Evolutionary conservation across 371 early-diverging fungal species (phyloP), one percentile per base, ranked within the genome.

Genomic region (Entomophthora muscae): DNA sequence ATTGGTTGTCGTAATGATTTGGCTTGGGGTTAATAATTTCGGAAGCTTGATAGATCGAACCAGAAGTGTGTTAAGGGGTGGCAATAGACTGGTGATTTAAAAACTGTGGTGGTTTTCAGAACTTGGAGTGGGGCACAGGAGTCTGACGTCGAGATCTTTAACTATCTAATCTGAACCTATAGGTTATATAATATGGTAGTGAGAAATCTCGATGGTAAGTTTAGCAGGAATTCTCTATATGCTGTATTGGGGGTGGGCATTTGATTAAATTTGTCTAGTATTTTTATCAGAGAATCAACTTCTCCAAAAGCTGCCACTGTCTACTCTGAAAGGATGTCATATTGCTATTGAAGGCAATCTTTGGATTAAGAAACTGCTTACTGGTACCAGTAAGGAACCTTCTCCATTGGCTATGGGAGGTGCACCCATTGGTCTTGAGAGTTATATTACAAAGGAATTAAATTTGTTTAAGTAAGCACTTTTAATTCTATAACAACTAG

Each of bases 341-440:
- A 72, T 89, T 33, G 88, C 86, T 63, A 83, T 89, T 63, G 89
- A 89, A 64, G 89, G 85, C 65, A 79, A 78, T 68, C 76, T 81
- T 66, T 89, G 89, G 89, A 72, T 89, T 30, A 77, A 82, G 32
- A 79, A 78, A 66, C 66, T 85, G 33, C 68, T 84, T 21, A 68
- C 66, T n/a, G 64, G 27, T 26, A 63, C 58, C n/a, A 31, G 56
- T 5, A 80, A 78, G 69, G 83, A 83, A 26, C 69, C 77, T 63
- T 71, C 76, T 51, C 67, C 78, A 7, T 76, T 78, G 7, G 87
- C 85, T n/a, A 79, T 87, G 77, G 86, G 87, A 30, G 88, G 88
- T n/a, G 71, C 75, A 23, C 85, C 87, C 1, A 73, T 78, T 24
- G 73, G 75, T 27, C 66, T 89, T 31, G 73, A 73, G 26, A 73